Evolutionary conservation across 164 flowering plant genomes (phyloP).

Genomic region (Vitis riparia): DNA sequence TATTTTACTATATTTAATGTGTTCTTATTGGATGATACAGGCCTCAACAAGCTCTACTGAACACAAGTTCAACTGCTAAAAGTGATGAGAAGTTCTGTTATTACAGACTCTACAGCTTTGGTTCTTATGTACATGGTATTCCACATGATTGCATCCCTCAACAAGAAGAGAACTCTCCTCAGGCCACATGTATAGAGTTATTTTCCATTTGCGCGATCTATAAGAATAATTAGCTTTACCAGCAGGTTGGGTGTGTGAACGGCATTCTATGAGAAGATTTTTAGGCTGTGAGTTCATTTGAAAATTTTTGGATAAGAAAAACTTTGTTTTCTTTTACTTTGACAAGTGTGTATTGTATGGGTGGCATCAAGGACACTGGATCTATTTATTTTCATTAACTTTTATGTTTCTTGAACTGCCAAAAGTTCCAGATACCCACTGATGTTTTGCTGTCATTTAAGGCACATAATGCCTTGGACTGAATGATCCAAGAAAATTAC

Average conservation of each 20-base stretch:
- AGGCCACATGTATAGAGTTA: slow-evolving; percentile 40
- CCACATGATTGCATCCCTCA: slow-evolving; percentile 3
- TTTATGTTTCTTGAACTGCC: not conserved
- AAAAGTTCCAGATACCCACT: not conserved
- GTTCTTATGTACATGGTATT: slow-evolving; percentile 9
- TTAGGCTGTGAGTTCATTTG: slow-evolving; percentile 16
- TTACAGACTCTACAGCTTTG: slow-evolving; percentile 9
- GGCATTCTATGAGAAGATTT: slow-evolving; percentile 16
- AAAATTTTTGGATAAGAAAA: slow-evolving; percentile 17
- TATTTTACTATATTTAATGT: not conserved
- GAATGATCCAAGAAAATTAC: not conserved
- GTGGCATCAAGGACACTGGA: too few species aligned
- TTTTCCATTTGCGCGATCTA: slow-evolving; percentile 17
- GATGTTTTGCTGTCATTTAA: not conserved
- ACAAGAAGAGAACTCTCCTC: slow-evolving; percentile 16
- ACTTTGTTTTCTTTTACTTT: slow-evolving; percentile 12
- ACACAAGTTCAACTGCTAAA: slow-evolving; percentile 63
- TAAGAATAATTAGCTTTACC: slow-evolving; percentile 44
- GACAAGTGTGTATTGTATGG: not conserved
- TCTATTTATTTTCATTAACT: too few species aligned
- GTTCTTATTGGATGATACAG: slow-evolving; percentile 36
- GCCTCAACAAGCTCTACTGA: slow-evolving; percentile 66
- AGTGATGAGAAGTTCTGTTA: not conserved
- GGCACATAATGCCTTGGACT: not conserved
- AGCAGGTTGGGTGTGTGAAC: slow-evolving; percentile 20